Base-by-base conservation (phyloP, 2,329 filamentous ascomycete species). In the Sclerotinia spermophila region DNA sequence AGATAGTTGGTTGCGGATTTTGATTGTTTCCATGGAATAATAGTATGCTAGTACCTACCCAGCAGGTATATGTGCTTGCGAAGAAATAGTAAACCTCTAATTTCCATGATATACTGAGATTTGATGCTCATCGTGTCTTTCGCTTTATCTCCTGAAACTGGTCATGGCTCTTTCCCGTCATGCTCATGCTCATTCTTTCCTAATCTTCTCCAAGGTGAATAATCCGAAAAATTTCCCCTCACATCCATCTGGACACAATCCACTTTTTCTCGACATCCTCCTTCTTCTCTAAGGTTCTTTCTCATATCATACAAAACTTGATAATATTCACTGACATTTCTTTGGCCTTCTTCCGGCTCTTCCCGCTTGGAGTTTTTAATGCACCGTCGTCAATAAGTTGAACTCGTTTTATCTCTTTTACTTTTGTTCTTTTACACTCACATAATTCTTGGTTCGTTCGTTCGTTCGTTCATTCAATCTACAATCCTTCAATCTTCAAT, bases 251-350 rank as follows among this genome's bases (percentile, higher is more conserved):
- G 8, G 10, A 44, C 6, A 24, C 7, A 55, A 30, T 38, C 27
- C 19, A 35, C 30, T 62, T 40, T 62, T n/a, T 10, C 24, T 38
- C 35, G 40, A 48, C 30, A 48, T 33, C 67, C 51, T 64, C 35
- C 58, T 62, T 53, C 67, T 69, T 65, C 56, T 51, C 35, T 24
- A 24, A 15, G 33, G 10, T 30, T 51, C 44, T 40, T 69, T 69
- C 44, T 48, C 27, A 21, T n/a, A 30, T 51, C 48, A n/a, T 35
- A 19, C 27, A 7, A 38, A 38, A 19, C 44, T 69, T 60, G 30
- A 27, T 68, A 17, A 35, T 21, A 67, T 59, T 53, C 33, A 65
- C 61, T 40, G 24, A 40, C 5, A 24, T 65, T 53, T 53, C 45
- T 65, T 24, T 51, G 61, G 0, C 24, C 0, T 51, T 58, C 53